Conservation (phyloP, 768 basidiomycete species). For the Holtermanniella nyarrowii region DNA sequence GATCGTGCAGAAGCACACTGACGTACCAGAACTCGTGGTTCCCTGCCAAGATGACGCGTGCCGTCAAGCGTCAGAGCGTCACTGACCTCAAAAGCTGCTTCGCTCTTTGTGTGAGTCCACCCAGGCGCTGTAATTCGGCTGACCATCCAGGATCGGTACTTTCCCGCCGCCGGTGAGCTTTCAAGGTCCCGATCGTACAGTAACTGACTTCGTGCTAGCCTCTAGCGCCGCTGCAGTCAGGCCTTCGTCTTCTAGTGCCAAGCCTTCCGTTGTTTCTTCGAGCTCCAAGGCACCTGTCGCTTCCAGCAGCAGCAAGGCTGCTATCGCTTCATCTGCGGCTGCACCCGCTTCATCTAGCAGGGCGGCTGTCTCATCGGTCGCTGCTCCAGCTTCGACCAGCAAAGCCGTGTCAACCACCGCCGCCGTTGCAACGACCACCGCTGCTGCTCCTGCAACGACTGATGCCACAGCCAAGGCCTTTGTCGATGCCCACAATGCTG, state of each 20-base stretch:
- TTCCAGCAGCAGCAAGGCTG: too few relatives aligned
- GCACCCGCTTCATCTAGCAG: not conserved
- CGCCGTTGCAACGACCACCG: not conserved
- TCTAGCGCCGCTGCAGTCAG: not conserved
- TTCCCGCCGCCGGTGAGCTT: not conserved
- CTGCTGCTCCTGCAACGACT: not conserved
- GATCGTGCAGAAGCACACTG: not conserved
- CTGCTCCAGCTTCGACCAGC: not conserved
- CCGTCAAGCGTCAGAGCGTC: not conserved
- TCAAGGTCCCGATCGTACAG: not conserved
- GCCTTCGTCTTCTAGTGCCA: not conserved
- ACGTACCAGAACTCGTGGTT: not conserved
- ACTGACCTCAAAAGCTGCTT: not conserved
- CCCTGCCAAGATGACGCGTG: not conserved
- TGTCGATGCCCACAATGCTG: conserved; percentile 24
- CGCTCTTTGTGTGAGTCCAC: not conserved
- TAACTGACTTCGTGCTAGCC: not conserved
- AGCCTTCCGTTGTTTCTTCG: not conserved
- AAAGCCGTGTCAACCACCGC: not conserved
- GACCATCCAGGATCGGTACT: not conserved
- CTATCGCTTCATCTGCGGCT: not conserved
- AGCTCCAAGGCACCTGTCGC: not conserved
- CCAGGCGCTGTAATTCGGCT: not conserved
- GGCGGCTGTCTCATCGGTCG: not conserved
- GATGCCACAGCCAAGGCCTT: conserved; percentile 6